Base-by-base conservation (phyloP, 805 yeast genomes). In the Candida patagonica region DNA sequence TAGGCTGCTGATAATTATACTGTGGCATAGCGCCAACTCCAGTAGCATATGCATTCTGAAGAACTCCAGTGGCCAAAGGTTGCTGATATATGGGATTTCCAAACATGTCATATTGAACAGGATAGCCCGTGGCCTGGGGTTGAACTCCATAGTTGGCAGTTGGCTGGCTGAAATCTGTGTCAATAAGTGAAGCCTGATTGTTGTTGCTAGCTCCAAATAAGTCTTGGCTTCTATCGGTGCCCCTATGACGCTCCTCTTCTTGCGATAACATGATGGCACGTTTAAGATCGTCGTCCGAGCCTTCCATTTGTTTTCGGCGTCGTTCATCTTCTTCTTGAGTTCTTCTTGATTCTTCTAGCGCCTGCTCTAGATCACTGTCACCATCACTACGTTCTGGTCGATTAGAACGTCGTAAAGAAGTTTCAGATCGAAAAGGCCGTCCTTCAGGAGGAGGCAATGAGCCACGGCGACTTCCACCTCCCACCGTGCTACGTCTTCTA, bases 291-390 rank as follows among this genome's bases (percentile, higher is more conserved):
- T 75, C 76, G 47, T 77, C 82, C 22, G 68, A 60, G 29, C 67
- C 71, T 32, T 65, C 71, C 5, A 49, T 57, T 2, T 43, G 47
- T 15, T 47, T 45, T 24, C 57, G 63, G 35, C 59, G 57, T 46
- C 79, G 68, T 46, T 76, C 82, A 49, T 87, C 96, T 46, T 83
- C 88, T 48, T 81, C 87, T 1, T 94, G 96, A 1, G 95, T 84
- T 51, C 69, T 59, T 53, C 75, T 73, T 38, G 94, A 80, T 54
- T 80, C 80, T 50, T 82, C 95, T 39, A 89, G 64, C 0, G 95
- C 96, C 35, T 70, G 70, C 59, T 76, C 79, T 49, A 89, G 63
- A 40, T 85, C 96, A 15, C 76, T 80, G 52, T 86, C 95, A 44
- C 73, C 53, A 5, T 23, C 43, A 7, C 43, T 31, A 6, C 40